These are phyloP conservation scores for Eragrostis nindensis DNA, from an alignment of 176 grass and related monocot species.

Conservation along the genomic window DNA sequence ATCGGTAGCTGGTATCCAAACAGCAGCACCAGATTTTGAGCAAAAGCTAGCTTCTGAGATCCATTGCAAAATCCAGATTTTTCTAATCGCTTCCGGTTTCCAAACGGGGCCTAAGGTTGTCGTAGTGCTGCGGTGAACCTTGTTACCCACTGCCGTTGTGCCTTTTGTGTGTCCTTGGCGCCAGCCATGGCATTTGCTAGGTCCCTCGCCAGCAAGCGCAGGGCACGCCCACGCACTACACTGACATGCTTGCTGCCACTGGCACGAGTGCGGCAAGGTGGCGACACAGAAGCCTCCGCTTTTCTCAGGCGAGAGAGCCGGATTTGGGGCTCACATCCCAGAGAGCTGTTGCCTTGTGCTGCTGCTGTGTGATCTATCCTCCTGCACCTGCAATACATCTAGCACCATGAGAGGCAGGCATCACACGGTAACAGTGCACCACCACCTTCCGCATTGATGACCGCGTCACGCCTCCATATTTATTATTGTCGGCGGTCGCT, in stretches of 20 bases:
- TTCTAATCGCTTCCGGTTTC: too few species aligned
- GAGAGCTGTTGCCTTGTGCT: neutral
- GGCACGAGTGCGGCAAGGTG: conserved; percentile 23
- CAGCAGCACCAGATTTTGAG: too few species aligned
- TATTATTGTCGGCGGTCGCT: conserved; percentile 19
- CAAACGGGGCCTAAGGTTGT: too few species aligned
- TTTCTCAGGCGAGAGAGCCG: conserved; percentile 33
- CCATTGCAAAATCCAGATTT: too few species aligned
- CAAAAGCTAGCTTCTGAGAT: too few species aligned
- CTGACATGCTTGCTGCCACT: conserved; percentile 29
- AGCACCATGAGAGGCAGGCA: neutral
- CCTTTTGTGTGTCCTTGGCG: neutral
- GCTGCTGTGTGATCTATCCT: conserved; percentile 13
- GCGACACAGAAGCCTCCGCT: conserved; percentile 21
- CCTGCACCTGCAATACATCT: neutral
- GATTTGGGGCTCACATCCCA: conserved; percentile 35
- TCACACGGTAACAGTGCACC: neutral
- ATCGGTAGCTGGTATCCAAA: too few species aligned
- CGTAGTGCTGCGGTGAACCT: neutral
- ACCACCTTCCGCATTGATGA: conserved; percentile 46
- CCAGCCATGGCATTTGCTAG: conserved; percentile 29
- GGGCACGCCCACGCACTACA: conserved; percentile 54
- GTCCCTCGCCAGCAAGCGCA: conserved; percentile 32
- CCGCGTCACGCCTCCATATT: conserved; percentile 47
- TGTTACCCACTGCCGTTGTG: neutral